Evolutionary conservation across 768 basidiomycete genomes (phyloP).

Genomic region (Stropharia rugosoannulata): DNA sequence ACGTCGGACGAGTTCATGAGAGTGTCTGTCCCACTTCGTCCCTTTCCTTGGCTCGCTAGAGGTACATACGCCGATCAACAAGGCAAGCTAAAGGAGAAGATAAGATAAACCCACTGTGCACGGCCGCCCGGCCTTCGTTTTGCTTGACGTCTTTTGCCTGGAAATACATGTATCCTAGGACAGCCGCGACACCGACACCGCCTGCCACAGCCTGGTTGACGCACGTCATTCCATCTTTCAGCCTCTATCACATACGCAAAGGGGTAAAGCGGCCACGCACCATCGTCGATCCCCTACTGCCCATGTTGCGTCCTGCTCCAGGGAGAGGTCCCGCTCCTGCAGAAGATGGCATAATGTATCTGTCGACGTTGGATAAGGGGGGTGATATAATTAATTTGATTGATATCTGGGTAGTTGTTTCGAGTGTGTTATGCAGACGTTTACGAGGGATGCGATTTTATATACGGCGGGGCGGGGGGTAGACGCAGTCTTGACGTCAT

Average conservation of each 20-base stretch:
- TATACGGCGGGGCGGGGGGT: no score
- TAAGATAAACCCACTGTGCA: not conserved
- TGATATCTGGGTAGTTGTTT: not conserved
- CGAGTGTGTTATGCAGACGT: no score
- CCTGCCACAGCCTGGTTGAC: not conserved
- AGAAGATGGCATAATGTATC: not conserved
- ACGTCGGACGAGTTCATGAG: conserved; percentile 4
- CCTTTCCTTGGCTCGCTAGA: not conserved
- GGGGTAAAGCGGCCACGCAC: not conserved
- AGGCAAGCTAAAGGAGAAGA: no score
- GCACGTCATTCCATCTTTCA: not conserved
- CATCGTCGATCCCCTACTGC: conserved; percentile 2
- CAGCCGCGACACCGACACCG: not conserved
- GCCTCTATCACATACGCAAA: not conserved
- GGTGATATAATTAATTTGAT: not conserved
- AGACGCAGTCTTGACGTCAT: not conserved
- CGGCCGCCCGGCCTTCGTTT: not conserved
- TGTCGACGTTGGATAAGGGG: not conserved
- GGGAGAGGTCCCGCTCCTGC: not conserved
- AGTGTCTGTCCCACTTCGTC: not conserved
- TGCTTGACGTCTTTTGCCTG: not conserved
- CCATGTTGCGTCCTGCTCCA: conserved; percentile 3
- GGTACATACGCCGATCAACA: not conserved
- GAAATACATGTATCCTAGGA: not conserved
- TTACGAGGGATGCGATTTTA: no score